Base-by-base conservation (phyloP, 2,329 filamentous ascomycete genomes). In the Fusarium sp. region DNA sequence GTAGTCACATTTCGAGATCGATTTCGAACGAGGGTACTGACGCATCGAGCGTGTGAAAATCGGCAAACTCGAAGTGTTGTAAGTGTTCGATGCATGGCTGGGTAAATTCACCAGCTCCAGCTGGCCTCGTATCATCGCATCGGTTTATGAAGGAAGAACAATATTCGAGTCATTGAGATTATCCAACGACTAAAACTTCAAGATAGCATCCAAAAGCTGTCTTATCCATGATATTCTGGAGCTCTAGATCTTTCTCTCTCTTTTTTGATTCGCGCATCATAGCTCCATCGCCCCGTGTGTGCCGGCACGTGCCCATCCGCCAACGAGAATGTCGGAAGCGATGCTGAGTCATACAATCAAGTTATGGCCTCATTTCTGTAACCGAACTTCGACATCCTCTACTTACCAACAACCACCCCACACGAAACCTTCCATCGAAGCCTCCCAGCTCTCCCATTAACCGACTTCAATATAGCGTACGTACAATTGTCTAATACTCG, bases 391-490 rank as follows among this genome's bases (percentile, higher is more conserved):
- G 55, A 67, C 67, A 70, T 70, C 67, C 65, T 69, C 65, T 57
- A 33, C 62, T 67, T 56, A 67, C 59, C 61, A 70, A 59, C 61
- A 53, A 68, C 35, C 61, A 65, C 64, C 61, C 62, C 65, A 68
- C 64, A 51, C 50, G 65, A 60, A 58, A 47, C 54, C 61, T 49
- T 66, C 55, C 57, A 56, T 51, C 61, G 54, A 65, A 67, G 54
- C 49, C 52, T 59, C 52, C 38, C 62, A 54, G 60, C 52, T 49
- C 66, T 66, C 57, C 67, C 53, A 57, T 61, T 62, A 56, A 65
- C 57, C 67, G 66, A 66, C 37, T 63, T 69, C 72, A 79, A 72
- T 63, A 80, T 80, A 78, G 73, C 72, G 78, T 80, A 75, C 63
- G 77, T 66, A 37, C 49, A 70, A 69, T 70, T 69, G 64, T 65